phyloP scores from a whole-genome alignment of 768 basidiomycete genomes.

The Clitopilus passeckerianus region DNA sequence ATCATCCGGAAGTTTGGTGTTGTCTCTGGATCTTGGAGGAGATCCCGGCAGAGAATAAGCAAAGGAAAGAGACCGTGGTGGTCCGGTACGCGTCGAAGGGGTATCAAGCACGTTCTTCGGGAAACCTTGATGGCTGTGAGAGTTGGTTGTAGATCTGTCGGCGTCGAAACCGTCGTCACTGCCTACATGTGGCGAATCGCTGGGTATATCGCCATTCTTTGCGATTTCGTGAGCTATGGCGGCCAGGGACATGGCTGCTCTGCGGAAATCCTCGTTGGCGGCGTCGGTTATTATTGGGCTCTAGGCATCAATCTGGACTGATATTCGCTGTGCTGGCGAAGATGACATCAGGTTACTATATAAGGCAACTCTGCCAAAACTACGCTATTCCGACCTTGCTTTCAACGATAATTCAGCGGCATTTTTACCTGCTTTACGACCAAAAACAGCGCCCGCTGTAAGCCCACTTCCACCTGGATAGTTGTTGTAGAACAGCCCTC shows the following conservation, averaged over 20 bases:
- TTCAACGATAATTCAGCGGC: slow-evolving; percentile 22
- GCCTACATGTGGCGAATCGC: background rate
- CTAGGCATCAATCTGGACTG: background rate
- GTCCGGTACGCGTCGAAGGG: slow-evolving; percentile 65
- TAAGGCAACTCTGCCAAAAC: background rate
- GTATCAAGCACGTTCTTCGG: slow-evolving; percentile 32
- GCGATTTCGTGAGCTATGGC: slow-evolving; percentile 16
- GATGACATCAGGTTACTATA: background rate
- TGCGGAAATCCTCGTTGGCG: slow-evolving; percentile 1
- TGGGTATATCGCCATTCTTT: background rate
- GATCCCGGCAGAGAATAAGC: slow-evolving; percentile 50
- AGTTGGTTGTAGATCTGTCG: background rate
- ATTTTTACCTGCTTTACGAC: slow-evolving; percentile 45
- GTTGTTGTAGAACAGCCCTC: slow-evolving; percentile 57
- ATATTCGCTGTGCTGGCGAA: background rate
- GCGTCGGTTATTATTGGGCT: background rate
- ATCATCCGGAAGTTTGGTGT: slow-evolving; percentile 20
- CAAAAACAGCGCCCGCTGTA: slow-evolving; percentile 63
- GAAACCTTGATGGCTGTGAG: slow-evolving; percentile 15
- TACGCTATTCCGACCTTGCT: background rate
- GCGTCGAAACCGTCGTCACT: background rate
- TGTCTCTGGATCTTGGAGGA: slow-evolving; percentile 20
- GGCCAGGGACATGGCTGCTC: slow-evolving; percentile 18
- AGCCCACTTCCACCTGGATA: slow-evolving; percentile 70
- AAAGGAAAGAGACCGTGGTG: slow-evolving; percentile 69